Evolutionary conservation across 139 green algal species (phyloP), one percentile per base, ranked within the genome.

Genomic region (Trebouxia sp.): DNA sequence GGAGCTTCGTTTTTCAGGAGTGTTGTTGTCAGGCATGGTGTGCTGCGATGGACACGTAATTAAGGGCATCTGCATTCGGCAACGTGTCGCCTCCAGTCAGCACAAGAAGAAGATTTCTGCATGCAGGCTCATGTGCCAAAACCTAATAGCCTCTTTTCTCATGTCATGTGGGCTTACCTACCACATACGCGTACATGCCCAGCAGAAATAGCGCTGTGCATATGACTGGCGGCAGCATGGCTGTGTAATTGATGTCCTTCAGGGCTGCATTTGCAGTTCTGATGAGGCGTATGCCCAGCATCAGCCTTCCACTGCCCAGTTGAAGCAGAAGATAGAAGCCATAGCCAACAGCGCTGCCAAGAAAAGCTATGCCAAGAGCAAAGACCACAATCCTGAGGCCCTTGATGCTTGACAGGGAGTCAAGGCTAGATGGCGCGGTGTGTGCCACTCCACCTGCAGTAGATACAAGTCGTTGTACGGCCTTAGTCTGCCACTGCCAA

Each of bases 271-370:
- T 20, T 10, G 74, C 74, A 42, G 42, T 47, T n/a, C 32, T 79
- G 47, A 79, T 53, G 24, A 79, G 74, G n/a, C 45, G 42, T 24
- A 65, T 65, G 74, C 74, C 74, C 48, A 62, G 74, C 74, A 45
- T 45, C 42, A 79, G 30, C 47, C 45, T 53, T n/a, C 74, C 74
- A 22, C 42, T 45, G 42, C 48, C 45, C 74, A 79, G 47, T 30
- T 65, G 45, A 30, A 65, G 14, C 32, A 42, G n/a, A 17, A 53
- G 24, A 30, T 65, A 47, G 42, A 79, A 55, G 42, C 42, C 42
- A 26, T 65, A 55, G n/a, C 43, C 28, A 12, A 38, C 47, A 6
- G 74, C 74, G 32, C 30, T 35, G 17, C 45, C 74, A 30, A 79
- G 43, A 12, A 79, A 43, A 47, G 17, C 24, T 1, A 79, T 45